Conservation (phyloP, 208 protist genomes). For the Crithidia fasciculata region DNA sequence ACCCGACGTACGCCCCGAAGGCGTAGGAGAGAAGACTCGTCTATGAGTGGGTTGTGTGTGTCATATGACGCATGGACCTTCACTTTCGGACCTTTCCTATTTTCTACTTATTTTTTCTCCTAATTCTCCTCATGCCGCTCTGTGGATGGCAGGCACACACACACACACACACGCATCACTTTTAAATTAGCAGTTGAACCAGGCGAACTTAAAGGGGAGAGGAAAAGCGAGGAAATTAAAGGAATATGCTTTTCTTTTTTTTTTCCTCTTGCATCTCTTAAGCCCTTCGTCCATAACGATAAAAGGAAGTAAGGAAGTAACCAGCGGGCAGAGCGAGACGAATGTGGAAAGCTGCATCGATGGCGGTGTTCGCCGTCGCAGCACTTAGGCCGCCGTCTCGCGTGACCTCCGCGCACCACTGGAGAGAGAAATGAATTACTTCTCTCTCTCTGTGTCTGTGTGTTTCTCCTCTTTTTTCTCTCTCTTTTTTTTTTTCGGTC, state of each 20-base stretch:
- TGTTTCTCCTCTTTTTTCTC: not conserved
- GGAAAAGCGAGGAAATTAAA: not conserved
- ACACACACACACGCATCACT: not conserved
- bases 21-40: not conserved
- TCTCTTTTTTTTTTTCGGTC: constrained; percentile 9
- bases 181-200: not conserved
- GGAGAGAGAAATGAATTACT: not conserved
- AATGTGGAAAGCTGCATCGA: not conserved
- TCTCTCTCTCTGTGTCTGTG: not conserved
- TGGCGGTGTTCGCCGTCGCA: no score
- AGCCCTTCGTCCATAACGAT: no score
- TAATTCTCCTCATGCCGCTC: no score
- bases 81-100: no score
- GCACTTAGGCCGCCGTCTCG: no score
- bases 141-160: not conserved
- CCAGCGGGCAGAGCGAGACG: not conserved
- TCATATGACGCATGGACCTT: no score
- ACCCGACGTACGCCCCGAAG: constrained; percentile 45
- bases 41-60: no score
- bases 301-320: not conserved
- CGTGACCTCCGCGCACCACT: no score
- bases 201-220: not conserved
- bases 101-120: no score
- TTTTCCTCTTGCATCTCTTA: not conserved
- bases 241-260: not conserved